A percentile compares a stretch with the other conserved stretches of the same genome.
phyloP scores from a whole-genome alignment of 2,329 filamentous ascomycete genomes.

The Botryotinia convoluta region DNA sequence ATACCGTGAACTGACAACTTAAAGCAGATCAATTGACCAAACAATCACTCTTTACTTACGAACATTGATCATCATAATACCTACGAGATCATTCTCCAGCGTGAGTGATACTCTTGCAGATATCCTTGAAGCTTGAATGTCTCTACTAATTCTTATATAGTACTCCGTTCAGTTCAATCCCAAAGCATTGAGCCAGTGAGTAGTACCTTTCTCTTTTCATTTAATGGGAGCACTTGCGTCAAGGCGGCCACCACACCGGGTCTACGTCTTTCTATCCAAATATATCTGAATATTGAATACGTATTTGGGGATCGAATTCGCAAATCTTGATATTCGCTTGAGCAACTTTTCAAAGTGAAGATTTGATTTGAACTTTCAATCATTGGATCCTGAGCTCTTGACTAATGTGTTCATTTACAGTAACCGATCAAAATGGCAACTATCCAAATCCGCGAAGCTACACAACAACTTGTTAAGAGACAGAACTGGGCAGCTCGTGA shows the following conservation, averaged over 20 bases:
- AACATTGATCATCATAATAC: not conserved
- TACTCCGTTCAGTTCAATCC: not conserved
- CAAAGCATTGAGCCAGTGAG: not conserved
- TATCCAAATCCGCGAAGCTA: slow-evolving; percentile 23
- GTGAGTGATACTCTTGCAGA: not conserved
- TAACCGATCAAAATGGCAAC: slow-evolving; percentile 27
- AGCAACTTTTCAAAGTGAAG: not conserved
- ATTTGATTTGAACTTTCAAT: not conserved
- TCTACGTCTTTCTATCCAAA: not conserved
- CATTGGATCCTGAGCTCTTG: not conserved
- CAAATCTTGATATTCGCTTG: not conserved
- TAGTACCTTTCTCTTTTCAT: not conserved
- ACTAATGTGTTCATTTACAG: slow-evolving; percentile 15
- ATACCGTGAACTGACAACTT: not conserved
- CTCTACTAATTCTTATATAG: not conserved
- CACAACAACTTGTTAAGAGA: slow-evolving; percentile 49
- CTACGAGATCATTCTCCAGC: not conserved
- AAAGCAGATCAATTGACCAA: not conserved
- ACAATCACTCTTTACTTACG: not conserved
- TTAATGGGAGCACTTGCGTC: not conserved
- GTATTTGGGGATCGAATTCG: too few species aligned
- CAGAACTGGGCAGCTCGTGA: slow-evolving; percentile 56
- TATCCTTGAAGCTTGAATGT: not conserved
- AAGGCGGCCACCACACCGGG: not conserved
- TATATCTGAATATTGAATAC: not conserved